These are phyloP conservation scores for Flagelloscypha sp. DNA, from an alignment of 768 basidiomycete species.

Conservation along the genomic window DNA sequence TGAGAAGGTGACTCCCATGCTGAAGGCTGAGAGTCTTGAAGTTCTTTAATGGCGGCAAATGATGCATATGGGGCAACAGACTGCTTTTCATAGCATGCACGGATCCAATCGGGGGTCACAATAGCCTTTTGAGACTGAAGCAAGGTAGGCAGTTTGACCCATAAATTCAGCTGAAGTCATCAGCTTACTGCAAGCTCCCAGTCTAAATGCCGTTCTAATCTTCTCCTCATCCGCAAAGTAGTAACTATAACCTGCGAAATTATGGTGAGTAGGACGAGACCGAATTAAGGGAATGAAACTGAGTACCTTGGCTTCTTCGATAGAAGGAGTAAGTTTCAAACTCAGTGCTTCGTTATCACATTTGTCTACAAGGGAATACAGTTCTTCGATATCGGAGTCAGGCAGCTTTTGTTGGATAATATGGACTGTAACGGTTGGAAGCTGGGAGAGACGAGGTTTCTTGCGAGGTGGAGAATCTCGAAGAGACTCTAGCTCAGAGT, in stretches of 20 bases:
- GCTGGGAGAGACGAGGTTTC: too few relatives aligned
- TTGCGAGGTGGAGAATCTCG: too few relatives aligned
- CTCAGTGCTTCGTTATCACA: slow-evolving; percentile 6
- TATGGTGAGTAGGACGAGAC: not conserved
- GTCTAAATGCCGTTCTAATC: slow-evolving; percentile 61
- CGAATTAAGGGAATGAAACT: not conserved
- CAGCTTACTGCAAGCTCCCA: slow-evolving; percentile 57
- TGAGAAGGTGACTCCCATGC: slow-evolving; percentile 16
- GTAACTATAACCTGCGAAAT: slow-evolving; percentile 45
- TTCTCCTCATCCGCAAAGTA: slow-evolving; percentile 52
- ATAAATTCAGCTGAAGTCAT: slow-evolving; percentile 1
- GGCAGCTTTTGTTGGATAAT: slow-evolving; percentile 31
- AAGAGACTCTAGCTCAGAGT: too few relatives aligned
- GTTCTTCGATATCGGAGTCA: slow-evolving; percentile 22
- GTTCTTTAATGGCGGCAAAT: slow-evolving; percentile 49
- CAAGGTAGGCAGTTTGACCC: slow-evolving; percentile 4
- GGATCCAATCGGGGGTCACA: slow-evolving; percentile 67
- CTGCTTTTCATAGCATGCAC: slow-evolving; percentile 41
- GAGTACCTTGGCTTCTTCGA: slow-evolving; percentile 1
- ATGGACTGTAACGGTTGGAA: slow-evolving; percentile 23
- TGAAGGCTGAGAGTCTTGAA: slow-evolving; percentile 24
- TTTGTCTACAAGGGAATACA: slow-evolving; percentile 28
- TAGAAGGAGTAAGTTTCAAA: not conserved
- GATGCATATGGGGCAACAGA: slow-evolving; percentile 39
- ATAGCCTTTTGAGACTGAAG: slow-evolving; percentile 56